phyloP scores from a whole-genome alignment of 352 stramenopile species.

The Phytophthora chlamydospora region DNA sequence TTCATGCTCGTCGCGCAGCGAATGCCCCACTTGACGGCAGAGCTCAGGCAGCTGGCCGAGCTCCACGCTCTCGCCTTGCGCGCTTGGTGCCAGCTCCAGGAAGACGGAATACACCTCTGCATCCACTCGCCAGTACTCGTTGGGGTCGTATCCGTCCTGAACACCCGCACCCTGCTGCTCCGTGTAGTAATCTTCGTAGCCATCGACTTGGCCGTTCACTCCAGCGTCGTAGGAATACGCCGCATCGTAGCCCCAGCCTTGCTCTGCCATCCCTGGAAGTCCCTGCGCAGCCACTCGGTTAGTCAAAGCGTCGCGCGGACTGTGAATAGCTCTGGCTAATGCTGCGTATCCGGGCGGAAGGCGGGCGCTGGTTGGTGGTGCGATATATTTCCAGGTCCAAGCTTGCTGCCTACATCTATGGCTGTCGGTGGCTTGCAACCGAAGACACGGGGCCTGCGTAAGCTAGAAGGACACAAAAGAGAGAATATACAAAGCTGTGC shows the following conservation, averaged over 20 bases:
- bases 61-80: conserved; percentile 37
- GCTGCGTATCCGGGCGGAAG: neutral
- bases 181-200: conserved; percentile 1
- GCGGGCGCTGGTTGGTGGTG: neutral
- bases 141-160: conserved; percentile 15
- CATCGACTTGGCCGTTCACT: neutral
- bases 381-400: conserved; percentile 22
- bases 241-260: conserved; percentile 13
- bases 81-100: conserved; percentile 40
- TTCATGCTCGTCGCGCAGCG: conserved; percentile 53
- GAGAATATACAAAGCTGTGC: conserved; percentile 9
- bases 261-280: conserved; percentile 10
- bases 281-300: conserved; percentile 7
- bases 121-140: conserved; percentile 62
- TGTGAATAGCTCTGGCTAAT: conserved; percentile 11
- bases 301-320: conserved; percentile 21
- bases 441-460: neutral
- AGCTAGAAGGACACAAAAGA: conserved; percentile 6
- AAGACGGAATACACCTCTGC: conserved; percentile 47
- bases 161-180: neutral
- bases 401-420: conserved; percentile 18
- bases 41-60: conserved; percentile 57
- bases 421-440: conserved; percentile 4
- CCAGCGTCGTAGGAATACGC: neutral
- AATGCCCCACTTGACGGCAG: conserved; percentile 44